Conservation (phyloP, 495 filamentous ascomycete genomes). For the Neurospora sp. region DNA sequence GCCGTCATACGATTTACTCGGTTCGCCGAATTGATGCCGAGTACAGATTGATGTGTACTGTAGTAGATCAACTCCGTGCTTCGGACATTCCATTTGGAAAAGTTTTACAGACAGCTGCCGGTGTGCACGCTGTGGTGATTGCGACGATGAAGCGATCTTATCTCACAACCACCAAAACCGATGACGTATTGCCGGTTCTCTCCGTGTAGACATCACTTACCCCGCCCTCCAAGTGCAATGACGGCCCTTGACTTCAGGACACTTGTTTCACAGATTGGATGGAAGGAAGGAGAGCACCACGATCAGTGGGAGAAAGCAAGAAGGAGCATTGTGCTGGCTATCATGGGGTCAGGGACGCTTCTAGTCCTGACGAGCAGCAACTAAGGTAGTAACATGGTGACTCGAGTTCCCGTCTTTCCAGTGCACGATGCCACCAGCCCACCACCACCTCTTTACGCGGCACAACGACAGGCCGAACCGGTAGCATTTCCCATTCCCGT, state of each 20-base stretch:
- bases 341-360: too few relatives aligned
- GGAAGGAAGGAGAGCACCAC: not conserved
- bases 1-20: not conserved
- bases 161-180: not conserved
- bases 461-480: not conserved
- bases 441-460: not conserved
- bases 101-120: not conserved
- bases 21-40: not conserved
- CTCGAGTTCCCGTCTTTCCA: not conserved
- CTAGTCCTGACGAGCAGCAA: too few relatives aligned
- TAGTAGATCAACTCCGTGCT: not conserved
- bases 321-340: not conserved
- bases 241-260: not conserved
- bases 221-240: not conserved
- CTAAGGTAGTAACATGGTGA: not conserved
- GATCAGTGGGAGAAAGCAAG: not conserved
- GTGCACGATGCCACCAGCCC: not conserved
- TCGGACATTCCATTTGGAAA: not conserved
- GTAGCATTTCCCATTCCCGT: not conserved
- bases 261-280: not conserved
- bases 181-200: not conserved
- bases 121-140: not conserved
- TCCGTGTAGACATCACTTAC: not conserved
- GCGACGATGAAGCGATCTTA: not conserved
- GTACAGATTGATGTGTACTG: not conserved